phyloP scores from a whole-genome alignment of 108 stramenopile genomes.

The Mayamaea pseudoterrestris region DNA sequence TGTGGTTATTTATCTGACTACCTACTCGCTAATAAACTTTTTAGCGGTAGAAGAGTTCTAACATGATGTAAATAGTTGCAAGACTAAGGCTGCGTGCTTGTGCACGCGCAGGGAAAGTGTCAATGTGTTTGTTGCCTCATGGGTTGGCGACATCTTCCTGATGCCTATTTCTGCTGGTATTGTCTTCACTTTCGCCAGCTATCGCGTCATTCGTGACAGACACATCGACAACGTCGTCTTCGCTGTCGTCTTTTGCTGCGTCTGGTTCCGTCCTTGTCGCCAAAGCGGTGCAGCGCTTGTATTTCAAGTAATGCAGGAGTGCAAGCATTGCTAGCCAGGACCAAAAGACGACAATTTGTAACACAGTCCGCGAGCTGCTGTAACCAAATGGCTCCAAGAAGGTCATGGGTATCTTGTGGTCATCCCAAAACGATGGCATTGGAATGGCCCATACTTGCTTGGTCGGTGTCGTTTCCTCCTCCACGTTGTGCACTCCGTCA shows the following conservation, averaged over 20 bases:
- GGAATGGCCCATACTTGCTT: constrained; percentile 35
- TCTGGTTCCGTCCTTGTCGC: not conserved
- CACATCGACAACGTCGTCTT: too few relatives aligned
- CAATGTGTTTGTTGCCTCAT: too few relatives aligned
- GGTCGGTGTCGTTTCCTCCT: constrained; percentile 46
- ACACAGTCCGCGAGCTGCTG: constrained; percentile 45
- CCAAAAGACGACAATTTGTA: constrained; percentile 59
- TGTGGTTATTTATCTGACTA: too few relatives aligned
- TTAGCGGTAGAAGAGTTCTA: too few relatives aligned
- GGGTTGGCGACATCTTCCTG: too few relatives aligned
- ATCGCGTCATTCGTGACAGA: too few relatives aligned
- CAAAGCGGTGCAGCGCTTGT: not conserved
- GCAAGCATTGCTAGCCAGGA: constrained; percentile 31
- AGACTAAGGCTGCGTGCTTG: too few relatives aligned
- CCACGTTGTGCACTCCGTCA: constrained; percentile 60
- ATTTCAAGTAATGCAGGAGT: constrained; percentile 40
- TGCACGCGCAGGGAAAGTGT: too few relatives aligned
- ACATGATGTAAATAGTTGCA: too few relatives aligned
- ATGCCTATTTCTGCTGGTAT: too few relatives aligned
- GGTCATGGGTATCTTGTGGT: constrained; percentile 57
- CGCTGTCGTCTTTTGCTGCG: not conserved
- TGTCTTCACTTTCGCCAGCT: too few relatives aligned
- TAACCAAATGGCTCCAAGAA: constrained; percentile 75
- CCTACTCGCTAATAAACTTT: too few relatives aligned
- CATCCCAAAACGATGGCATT: constrained; percentile 34